Percentiles rank a stretch among this genome's conserved stretches.
Evolutionary conservation across 176 grass and related monocot species (phyloP).

Genomic region (Saccharum spontaneum): DNA sequence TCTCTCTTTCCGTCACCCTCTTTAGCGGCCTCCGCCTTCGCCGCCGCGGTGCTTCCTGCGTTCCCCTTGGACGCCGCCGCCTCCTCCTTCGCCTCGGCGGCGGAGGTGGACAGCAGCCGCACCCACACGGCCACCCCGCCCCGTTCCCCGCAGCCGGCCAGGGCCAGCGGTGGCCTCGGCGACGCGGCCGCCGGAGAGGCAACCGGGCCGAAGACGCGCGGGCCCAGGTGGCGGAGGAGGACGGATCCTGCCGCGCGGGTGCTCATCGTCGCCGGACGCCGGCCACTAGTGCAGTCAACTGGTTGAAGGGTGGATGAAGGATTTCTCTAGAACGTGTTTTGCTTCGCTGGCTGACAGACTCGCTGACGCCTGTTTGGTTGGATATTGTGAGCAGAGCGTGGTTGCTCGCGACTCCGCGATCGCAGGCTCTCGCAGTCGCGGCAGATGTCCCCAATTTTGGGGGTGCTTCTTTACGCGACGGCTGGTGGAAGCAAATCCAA

Average conservation of each 20-base stretch:
- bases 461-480: background rate
- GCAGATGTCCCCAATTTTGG: background rate
- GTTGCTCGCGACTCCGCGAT: background rate
- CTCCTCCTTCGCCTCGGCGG: constrained; percentile 42
- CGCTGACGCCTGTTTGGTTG: background rate
- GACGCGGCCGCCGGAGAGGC: background rate
- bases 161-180: constrained; percentile 1
- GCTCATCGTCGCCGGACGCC: constrained; percentile 38
- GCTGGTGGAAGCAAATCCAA: background rate
- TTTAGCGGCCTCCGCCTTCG: constrained; percentile 24
- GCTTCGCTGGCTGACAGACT: background rate
- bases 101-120: constrained; percentile 45
- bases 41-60: constrained; percentile 12
- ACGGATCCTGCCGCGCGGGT: constrained; percentile 50
- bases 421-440: background rate
- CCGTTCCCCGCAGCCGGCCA: constrained; percentile 6
- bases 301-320: background rate
- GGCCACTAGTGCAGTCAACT: background rate
- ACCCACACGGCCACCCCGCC: constrained; percentile 21
- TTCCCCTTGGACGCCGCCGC: constrained; percentile 36
- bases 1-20: constrained; percentile 8
- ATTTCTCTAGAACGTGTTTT: background rate
- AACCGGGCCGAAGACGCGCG: constrained; percentile 27
- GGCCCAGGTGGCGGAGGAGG: constrained; percentile 47
- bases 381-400: background rate